A percentile compares a stretch with the other conserved stretches of the same genome.
Evolutionary conservation across 169 alveolate species (phyloP).

Genomic region (Cytauxzoon felis): DNA sequence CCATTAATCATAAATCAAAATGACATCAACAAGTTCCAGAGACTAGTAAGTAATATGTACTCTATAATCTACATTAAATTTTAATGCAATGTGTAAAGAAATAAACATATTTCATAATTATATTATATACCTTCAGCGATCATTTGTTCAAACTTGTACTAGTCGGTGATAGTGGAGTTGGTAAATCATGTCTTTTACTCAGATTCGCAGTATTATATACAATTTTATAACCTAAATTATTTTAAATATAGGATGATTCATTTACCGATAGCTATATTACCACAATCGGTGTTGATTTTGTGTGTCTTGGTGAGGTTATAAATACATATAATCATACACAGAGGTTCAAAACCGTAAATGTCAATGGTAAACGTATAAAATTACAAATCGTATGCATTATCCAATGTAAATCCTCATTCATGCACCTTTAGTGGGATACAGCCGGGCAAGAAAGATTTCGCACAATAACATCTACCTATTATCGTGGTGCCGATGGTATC

Average conservation of each 20-base stretch:
- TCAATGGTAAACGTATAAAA: slow-evolving; percentile 86
- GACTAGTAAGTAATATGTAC: slow-evolving; percentile 50
- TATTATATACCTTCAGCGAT: slow-evolving; percentile 67
- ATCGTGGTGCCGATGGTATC: slow-evolving; percentile 95
- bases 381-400: slow-evolving; percentile 81
- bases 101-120: background rate
- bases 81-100: background rate
- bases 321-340: background rate
- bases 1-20: no score
- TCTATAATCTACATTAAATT: background rate
- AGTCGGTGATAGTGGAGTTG: slow-evolving; percentile 98
- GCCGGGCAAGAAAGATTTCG: slow-evolving; percentile 97
- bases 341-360: slow-evolving; percentile 87
- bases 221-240: slow-evolving; percentile 3
- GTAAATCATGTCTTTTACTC: slow-evolving; percentile 93
- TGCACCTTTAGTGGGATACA: slow-evolving; percentile 88
- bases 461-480: slow-evolving; percentile 92
- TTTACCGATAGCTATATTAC: slow-evolving; percentile 84
- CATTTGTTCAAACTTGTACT: slow-evolving; percentile 93
- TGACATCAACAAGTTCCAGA: slow-evolving; percentile 45
- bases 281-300: slow-evolving; percentile 86
- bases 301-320: background rate
- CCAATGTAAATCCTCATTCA: background rate
- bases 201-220: slow-evolving; percentile 85
- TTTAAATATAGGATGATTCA: slow-evolving; percentile 72